Base-by-base conservation (phyloP, 768 basidiomycete genomes). In the Tubosaeta sp. region DNA sequence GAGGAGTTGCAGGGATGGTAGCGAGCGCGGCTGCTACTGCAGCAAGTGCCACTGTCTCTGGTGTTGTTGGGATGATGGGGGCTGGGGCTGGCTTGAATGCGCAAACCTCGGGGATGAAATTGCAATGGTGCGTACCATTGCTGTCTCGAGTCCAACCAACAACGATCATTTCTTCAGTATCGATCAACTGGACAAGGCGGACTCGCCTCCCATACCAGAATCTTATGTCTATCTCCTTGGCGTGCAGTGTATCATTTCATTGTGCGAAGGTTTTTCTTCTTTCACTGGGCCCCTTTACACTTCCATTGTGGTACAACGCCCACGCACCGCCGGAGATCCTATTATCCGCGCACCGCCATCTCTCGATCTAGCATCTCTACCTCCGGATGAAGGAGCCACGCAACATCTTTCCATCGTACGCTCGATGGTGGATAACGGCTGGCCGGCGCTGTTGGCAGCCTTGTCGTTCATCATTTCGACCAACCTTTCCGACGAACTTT, bases 151-250 rank as follows among this genome's bases (percentile, higher is more conserved):
- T 8, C 30, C 6, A 51, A 31, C n/a, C n/a, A n/a, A n/a, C n/a
- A 29, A n/a, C 34, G 19, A 32, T 44, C n/a, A 10, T 21, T 34
- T 8, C 1, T 16, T 5, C 59, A 96, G 94, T 65, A 97, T 99
- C 59, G 95, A 99, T 65, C 96, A 98, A 67, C 81, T 97, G 12
- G 95, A 99, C 73, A 99, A 99, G 68, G 88, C 92, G 0, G 96
- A 99, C 59, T 83, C 94, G 0, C 96, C 96, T 0, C 76, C 83
- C 0, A 94, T 97, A 47, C 95, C 96, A 0, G 96, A 99, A 52
- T 78, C 88, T 4, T 97, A 99, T 65, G 80, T 95, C 55, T 95
- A 94, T 63, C 85, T 99, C 8, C 80, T 99, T 2, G 90, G 84
- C 1, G 79, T 96, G 0, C 94, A 97, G 60, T 94, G 88, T 61